A percentile compares a stretch with the other conserved stretches of the same genome.
Conservation (phyloP, 129 eudicot species). For the Flaveria trinervia region DNA sequence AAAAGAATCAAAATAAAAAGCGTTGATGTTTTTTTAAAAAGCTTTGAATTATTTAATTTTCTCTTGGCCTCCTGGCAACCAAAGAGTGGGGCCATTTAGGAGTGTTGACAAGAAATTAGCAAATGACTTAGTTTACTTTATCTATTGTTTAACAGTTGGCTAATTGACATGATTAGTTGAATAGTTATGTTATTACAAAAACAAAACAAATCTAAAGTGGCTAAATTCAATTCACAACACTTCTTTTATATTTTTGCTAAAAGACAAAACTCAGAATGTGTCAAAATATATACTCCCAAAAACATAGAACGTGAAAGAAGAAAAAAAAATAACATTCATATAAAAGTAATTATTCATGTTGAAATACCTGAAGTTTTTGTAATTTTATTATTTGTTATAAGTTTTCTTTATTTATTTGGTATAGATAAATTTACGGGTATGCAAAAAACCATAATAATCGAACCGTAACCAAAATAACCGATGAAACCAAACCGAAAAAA, state of each 20-base stretch:
- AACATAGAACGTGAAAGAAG: neutral
- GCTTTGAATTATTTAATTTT: constrained; percentile 22
- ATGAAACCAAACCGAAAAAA: too few species aligned
- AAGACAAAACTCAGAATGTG: constrained; percentile 22
- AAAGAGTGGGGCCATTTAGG: constrained; percentile 51
- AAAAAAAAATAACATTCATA: neutral
- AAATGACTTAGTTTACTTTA: constrained; percentile 44
- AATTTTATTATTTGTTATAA: neutral
- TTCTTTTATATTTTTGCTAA: constrained; percentile 21
- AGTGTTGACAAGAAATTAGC: constrained; percentile 39
- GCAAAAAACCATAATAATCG: too few species aligned
- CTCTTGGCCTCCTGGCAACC: constrained; percentile 57
- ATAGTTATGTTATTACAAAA: constrained; percentile 23
- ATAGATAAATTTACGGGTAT: too few species aligned
- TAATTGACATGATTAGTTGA: constrained; percentile 43
- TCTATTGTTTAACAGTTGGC: constrained; percentile 56
- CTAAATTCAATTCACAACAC: constrained; percentile 56
- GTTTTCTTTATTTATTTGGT: too few species aligned
- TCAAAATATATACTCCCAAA: neutral
- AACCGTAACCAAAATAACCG: too few species aligned
- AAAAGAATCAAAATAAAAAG: neutral
- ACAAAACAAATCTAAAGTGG: constrained; percentile 37
- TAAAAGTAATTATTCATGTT: neutral
- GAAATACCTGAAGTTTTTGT: too few species aligned
- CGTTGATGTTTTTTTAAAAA: constrained; percentile 18